These are phyloP conservation scores for Tothia fuscella DNA, from an alignment of 2,329 filamentous ascomycete species.

Conservation along the genomic window DNA sequence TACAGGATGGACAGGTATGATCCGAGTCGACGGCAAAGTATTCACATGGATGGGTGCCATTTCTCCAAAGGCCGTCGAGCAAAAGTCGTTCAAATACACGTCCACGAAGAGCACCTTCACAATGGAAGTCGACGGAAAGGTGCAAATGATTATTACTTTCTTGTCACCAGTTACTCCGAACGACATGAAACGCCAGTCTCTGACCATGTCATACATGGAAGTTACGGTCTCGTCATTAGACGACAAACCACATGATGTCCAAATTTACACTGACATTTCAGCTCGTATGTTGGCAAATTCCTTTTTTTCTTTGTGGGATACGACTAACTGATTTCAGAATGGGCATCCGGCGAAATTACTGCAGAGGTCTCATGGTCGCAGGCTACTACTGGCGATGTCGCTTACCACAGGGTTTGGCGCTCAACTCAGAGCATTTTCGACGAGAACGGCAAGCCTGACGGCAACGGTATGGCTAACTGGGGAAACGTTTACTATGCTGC, in stretches of 20 bases:
- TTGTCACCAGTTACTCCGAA: constrained; percentile 56
- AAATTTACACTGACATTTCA: constrained; percentile 62
- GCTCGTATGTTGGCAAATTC: constrained; percentile 38
- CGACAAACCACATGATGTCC: constrained; percentile 49
- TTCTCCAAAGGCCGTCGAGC: constrained; percentile 38
- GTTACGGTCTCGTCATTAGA: constrained; percentile 52
- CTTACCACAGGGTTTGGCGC: constrained; percentile 48
- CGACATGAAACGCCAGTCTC: constrained; percentile 55
- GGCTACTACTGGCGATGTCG: constrained; percentile 29
- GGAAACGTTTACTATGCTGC: constrained; percentile 44
- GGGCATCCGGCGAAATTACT: constrained; percentile 51
- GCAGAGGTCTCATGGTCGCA: constrained; percentile 52
- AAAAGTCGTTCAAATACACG: constrained; percentile 56
- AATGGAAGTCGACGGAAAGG: constrained; percentile 48
- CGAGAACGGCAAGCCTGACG: constrained; percentile 29
- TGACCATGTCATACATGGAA: constrained; percentile 59
- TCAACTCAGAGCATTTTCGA: constrained; percentile 36
- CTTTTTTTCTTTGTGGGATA: not conserved
- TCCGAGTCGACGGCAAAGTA: constrained; percentile 52
- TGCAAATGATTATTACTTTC: constrained; percentile 57
- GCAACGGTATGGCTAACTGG: constrained; percentile 31
- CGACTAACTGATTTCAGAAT: constrained; percentile 40
- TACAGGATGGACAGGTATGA: constrained; percentile 55
- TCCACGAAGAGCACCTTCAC: constrained; percentile 60
- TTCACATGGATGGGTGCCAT: constrained; percentile 59